Evolutionary conservation across 2,329 filamentous ascomycete species (phyloP).

Genomic region (Incumbomyces lentus): DNA sequence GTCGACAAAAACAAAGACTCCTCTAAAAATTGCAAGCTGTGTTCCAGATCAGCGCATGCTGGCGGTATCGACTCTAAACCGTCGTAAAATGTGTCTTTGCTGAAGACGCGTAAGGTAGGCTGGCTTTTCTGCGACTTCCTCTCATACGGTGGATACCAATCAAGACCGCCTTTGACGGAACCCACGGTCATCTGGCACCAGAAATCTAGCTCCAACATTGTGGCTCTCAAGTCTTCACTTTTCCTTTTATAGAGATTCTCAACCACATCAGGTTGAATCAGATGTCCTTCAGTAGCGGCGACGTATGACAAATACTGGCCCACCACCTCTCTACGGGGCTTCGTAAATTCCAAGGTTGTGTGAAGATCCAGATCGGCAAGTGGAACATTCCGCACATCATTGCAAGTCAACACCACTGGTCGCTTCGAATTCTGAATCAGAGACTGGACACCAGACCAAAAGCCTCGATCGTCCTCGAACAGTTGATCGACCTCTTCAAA

Average conservation of each 20-base stretch:
- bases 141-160: constrained; percentile 78
- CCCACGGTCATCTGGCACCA: constrained; percentile 97
- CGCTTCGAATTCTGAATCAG: constrained; percentile 78
- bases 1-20: constrained; percentile 8
- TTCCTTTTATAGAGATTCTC: constrained; percentile 60
- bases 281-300: constrained; percentile 81
- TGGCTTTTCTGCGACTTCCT: constrained; percentile 54
- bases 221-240: constrained; percentile 63
- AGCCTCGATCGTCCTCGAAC: constrained; percentile 91
- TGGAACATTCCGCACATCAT: constrained; percentile 74
- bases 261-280: constrained; percentile 58
- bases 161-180: constrained; percentile 73
- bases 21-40: constrained; percentile 11
- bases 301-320: constrained; percentile 72
- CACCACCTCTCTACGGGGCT: constrained; percentile 56
- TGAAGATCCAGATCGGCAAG: constrained; percentile 65
- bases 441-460: constrained; percentile 72
- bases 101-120: constrained; percentile 64
- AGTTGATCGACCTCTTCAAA: constrained; percentile 89
- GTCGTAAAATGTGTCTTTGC: constrained; percentile 62
- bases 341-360: constrained; percentile 67
- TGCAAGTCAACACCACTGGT: constrained; percentile 92
- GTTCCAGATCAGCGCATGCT: constrained; percentile 7
- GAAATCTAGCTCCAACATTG: constrained; percentile 76
- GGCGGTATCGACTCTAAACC: constrained; percentile 59